Evolutionary conservation across 129 eudicot species (phyloP).

Genomic region (Flaveria brownii): DNA sequence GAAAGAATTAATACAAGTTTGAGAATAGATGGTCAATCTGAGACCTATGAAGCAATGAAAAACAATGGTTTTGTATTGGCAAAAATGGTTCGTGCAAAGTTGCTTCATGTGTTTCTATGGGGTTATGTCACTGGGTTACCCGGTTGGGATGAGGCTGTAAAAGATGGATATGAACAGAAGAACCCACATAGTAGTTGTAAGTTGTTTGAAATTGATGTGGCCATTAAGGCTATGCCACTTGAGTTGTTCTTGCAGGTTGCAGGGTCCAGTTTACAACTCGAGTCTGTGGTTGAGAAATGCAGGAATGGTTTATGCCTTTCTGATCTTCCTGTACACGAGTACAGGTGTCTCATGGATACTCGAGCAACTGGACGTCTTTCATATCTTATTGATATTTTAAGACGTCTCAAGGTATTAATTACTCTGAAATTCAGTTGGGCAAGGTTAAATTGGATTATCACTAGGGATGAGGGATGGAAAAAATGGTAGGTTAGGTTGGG

Average conservation of each 20-base stretch:
- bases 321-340: slow-evolving; percentile 72
- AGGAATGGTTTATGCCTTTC: slow-evolving; percentile 67
- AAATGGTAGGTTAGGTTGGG: neutral
- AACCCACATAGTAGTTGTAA: slow-evolving; percentile 73
- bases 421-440: slow-evolving; percentile 13
- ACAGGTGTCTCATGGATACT: slow-evolving; percentile 64
- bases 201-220: slow-evolving; percentile 56
- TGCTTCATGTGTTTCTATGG: slow-evolving; percentile 81
- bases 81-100: slow-evolving; percentile 81
- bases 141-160: slow-evolving; percentile 58
- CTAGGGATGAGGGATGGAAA: neutral
- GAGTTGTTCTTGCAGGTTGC: slow-evolving; percentile 85
- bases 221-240: slow-evolving; percentile 82
- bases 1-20: slow-evolving; percentile 48
- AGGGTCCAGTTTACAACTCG: slow-evolving; percentile 63
- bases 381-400: slow-evolving; percentile 63
- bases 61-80: slow-evolving; percentile 82
- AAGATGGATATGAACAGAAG: slow-evolving; percentile 44
- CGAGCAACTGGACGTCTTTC: slow-evolving; percentile 75
- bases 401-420: slow-evolving; percentile 69
- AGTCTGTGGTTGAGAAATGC: slow-evolving; percentile 74
- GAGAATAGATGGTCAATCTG: slow-evolving; percentile 42
- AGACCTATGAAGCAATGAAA: slow-evolving; percentile 60
- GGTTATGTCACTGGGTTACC: slow-evolving; percentile 53
- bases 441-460: neutral